Evolutionary conservation across 805 yeast genomes (phyloP).

Genomic region (Starmera amethionina): DNA sequence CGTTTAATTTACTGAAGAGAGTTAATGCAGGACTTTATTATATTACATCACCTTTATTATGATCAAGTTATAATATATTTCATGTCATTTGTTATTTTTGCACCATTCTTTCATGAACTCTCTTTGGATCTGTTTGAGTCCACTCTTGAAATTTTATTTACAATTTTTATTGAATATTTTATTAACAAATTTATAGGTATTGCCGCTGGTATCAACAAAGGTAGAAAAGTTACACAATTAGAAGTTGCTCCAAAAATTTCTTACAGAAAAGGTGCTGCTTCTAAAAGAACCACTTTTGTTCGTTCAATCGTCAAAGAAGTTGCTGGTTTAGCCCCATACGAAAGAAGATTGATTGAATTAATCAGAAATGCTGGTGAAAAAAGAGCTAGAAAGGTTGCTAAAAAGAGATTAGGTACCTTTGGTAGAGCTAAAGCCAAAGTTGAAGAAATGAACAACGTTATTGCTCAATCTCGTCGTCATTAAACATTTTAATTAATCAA

Average conservation of each 20-base stretch:
- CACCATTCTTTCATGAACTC: too few species aligned
- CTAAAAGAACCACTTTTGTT: conserved; percentile 94
- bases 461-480: conserved; percentile 95
- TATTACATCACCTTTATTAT: too few species aligned
- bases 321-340: conserved; percentile 98
- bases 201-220: conserved; percentile 99
- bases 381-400: conserved; percentile 99
- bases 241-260: conserved; percentile 84
- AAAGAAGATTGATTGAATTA: conserved; percentile 98
- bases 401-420: conserved; percentile 99
- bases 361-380: conserved; percentile 99
- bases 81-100: too few species aligned
- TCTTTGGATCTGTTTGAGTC: too few species aligned
- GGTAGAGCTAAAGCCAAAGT: conserved; percentile 99
- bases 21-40: too few species aligned
- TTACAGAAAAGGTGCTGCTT: conserved; percentile 91
- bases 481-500: conserved; percentile 25
- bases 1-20: too few species aligned
- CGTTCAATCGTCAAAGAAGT: conserved; percentile 94
- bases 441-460: conserved; percentile 94
- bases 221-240: conserved; percentile 88
- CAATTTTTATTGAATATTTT: conserved; percentile 3
- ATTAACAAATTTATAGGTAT: conserved; percentile 51
- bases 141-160: neutral
- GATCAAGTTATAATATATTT: too few species aligned